These are phyloP conservation scores for Ettlia oleoabundans DNA, from an alignment of 139 green algal genomes.

Conservation along the genomic window DNA sequence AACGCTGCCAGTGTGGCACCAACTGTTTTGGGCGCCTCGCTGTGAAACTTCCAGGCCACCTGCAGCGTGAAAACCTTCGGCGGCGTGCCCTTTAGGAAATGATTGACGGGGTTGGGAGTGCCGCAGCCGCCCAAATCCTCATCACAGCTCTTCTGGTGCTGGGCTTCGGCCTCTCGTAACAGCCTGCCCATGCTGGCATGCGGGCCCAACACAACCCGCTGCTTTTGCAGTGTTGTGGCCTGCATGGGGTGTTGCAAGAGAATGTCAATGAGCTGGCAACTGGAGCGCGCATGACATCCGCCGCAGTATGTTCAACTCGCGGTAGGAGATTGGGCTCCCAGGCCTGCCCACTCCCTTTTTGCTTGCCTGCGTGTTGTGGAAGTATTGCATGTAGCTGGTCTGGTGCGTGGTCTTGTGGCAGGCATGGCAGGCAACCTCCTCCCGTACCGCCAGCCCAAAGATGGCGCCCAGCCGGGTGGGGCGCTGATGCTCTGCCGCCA, in stretches of 20 bases:
- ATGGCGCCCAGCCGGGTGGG: background rate
- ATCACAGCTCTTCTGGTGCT: background rate
- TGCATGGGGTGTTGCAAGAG: too few relatives aligned
- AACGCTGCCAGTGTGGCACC: conserved; percentile 37
- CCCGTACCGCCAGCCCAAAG: conserved; percentile 8
- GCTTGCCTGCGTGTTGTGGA: conserved; percentile 24
- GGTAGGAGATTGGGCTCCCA: too few relatives aligned
- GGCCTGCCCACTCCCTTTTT: too few relatives aligned
- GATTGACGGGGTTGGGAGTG: conserved; percentile 3
- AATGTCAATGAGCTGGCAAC: too few relatives aligned
- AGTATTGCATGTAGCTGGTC: conserved; percentile 21
- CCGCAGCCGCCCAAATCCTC: background rate
- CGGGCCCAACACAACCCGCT: background rate
- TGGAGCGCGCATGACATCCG: too few relatives aligned
- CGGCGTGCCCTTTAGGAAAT: conserved; percentile 12
- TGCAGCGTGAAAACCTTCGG: conserved; percentile 66
- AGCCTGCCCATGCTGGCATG: background rate
- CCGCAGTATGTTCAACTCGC: too few relatives aligned
- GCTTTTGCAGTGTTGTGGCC: background rate
- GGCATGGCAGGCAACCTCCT: conserved; percentile 5
- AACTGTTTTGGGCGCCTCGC: conserved; percentile 55
- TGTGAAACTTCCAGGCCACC: conserved; percentile 67
- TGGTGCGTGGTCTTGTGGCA: conserved; percentile 9
- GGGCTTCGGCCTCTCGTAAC: background rate
- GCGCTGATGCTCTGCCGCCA: too few relatives aligned